A percentile compares a stretch with the other conserved stretches of the same genome.
Evolutionary conservation across 169 alveolate species (phyloP).

Genomic region (Cyclospora cayetanensis): DNA sequence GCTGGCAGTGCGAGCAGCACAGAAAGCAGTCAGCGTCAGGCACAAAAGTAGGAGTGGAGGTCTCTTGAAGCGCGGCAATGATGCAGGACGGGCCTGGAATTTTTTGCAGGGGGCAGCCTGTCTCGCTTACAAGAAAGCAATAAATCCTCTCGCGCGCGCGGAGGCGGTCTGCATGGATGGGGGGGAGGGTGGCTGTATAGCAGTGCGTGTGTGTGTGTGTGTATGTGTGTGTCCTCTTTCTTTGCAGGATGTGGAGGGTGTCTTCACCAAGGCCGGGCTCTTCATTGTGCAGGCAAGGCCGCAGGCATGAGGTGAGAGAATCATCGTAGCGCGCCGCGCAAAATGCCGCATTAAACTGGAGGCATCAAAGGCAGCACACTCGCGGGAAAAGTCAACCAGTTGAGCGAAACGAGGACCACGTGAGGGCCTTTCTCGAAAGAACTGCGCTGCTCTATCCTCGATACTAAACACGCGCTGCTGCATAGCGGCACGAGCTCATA

Average conservation of each 20-base stretch:
- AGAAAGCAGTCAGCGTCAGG: too few species aligned
- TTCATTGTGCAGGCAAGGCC: conserved; percentile 41
- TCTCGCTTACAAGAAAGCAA: background rate
- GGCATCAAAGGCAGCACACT: background rate
- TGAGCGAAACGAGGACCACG: background rate
- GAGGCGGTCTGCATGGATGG: background rate
- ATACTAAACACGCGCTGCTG: background rate
- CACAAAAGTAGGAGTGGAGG: too few species aligned
- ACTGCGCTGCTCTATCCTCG: too few species aligned
- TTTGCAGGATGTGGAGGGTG: conserved; percentile 58
- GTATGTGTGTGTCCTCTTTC: background rate
- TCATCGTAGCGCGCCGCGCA: background rate
- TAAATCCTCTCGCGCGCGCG: background rate
- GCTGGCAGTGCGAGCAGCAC: too few species aligned
- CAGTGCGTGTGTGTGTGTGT: background rate
- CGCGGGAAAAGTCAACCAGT: background rate
- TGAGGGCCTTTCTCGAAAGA: background rate
- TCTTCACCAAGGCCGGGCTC: background rate
- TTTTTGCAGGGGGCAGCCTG: background rate
- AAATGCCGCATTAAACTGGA: background rate
- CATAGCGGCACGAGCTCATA: too few species aligned
- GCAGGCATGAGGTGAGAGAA: background rate
- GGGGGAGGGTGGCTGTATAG: background rate
- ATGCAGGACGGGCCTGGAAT: too few species aligned
- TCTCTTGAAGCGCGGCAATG: too few species aligned